Conservation (phyloP, 2,329 filamentous ascomycete genomes). For the Aspergillus versicolor region DNA sequence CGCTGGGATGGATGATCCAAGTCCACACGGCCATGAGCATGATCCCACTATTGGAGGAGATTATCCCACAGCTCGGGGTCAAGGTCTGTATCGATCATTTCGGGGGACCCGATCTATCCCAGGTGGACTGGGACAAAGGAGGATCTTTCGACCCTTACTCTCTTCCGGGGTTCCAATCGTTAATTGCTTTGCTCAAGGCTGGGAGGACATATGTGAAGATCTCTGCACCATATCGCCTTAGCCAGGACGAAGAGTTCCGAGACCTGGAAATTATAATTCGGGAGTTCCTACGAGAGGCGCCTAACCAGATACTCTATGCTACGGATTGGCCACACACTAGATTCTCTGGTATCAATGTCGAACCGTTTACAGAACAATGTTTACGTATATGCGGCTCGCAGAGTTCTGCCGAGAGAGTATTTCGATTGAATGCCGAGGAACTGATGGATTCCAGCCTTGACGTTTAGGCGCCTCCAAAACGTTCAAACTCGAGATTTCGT, state of each 20-base stretch:
- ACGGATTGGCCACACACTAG: conserved; percentile 66
- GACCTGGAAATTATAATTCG: conserved; percentile 50
- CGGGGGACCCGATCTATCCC: conserved; percentile 47
- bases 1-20: conserved; percentile 58
- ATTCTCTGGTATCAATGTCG: conserved; percentile 58
- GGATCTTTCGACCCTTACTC: conserved; percentile 42
- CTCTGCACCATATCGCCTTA: conserved; percentile 59
- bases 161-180: conserved; percentile 50
- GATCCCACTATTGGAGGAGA: conserved; percentile 49
- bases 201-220: conserved; percentile 58
- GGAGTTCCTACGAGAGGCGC: conserved; percentile 50
- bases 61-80: conserved; percentile 51
- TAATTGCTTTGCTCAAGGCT: conserved; percentile 48
- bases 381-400: conserved; percentile 54
- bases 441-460: conserved; percentile 34
- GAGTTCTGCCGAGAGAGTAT: conserved; percentile 51
- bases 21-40: conserved; percentile 56
- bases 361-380: conserved; percentile 54
- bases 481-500: not conserved
- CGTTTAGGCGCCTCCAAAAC: not conserved
- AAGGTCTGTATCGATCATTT: conserved; percentile 62
- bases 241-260: conserved; percentile 43
- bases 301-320: conserved; percentile 55
- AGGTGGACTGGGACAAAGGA: conserved; percentile 13
- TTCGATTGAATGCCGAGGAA: conserved; percentile 56